These are phyloP conservation scores for Malassezia brasiliensis DNA, from an alignment of 1,284 basidiomycete species.

Conservation along the genomic window DNA sequence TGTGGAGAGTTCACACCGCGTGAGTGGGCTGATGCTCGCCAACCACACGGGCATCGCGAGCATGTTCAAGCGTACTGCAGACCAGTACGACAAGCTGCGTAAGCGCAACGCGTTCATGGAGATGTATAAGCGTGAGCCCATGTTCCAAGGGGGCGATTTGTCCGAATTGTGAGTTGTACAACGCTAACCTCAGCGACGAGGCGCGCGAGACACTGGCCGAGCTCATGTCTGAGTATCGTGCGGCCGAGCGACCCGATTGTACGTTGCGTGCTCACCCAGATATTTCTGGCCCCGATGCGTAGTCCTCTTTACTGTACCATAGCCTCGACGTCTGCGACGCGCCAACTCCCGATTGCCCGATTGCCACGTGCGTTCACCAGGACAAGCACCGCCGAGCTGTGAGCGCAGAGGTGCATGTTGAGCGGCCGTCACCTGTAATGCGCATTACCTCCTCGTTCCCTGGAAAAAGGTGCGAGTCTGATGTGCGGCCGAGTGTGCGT, in stretches of 20 bases:
- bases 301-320: background rate
- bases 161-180: slow-evolving; percentile 25
- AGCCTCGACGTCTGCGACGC: background rate
- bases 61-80: slow-evolving; percentile 80
- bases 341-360: background rate
- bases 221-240: slow-evolving; percentile 43
- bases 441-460: too few relatives aligned
- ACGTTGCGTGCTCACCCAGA: slow-evolving; percentile 1
- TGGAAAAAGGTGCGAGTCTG: too few relatives aligned
- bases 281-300: background rate
- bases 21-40: slow-evolving; percentile 94
- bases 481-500: too few relatives aligned
- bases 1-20: slow-evolving; percentile 72
- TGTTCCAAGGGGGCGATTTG: slow-evolving; percentile 36
- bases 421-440: background rate
- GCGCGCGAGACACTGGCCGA: slow-evolving; percentile 42
- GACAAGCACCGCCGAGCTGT: background rate
- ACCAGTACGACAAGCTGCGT: slow-evolving; percentile 81
- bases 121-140: slow-evolving; percentile 88
- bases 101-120: slow-evolving; percentile 92
- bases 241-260: slow-evolving; percentile 39
- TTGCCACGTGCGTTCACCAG: background rate
- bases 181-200: slow-evolving; percentile 28
- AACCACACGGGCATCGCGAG: slow-evolving; percentile 91
- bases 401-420: background rate